Conservation (phyloP, 1,139 yeast species). For the Ogataea hybrid region DNA sequence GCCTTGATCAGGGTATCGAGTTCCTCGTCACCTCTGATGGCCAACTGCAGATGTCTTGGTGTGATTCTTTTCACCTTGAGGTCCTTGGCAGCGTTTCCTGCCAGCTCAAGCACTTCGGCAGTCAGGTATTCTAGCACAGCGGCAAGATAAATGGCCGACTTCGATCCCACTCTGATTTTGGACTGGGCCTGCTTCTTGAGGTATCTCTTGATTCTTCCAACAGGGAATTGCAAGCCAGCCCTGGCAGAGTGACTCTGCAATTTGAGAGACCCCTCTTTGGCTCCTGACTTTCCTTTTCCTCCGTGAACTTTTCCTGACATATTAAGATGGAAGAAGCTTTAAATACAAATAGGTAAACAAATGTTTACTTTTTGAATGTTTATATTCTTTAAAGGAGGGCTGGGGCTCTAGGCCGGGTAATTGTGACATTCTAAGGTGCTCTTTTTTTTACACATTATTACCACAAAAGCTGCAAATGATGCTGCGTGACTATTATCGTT, state of each 20-base stretch:
- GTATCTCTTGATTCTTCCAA: slow-evolving; percentile 97
- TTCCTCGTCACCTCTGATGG: slow-evolving; percentile 98
- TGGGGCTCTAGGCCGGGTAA: slow-evolving; percentile 5
- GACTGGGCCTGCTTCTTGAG: slow-evolving; percentile 89
- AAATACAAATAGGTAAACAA: slow-evolving; percentile 12
- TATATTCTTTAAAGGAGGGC: slow-evolving; percentile 5
- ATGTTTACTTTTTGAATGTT: slow-evolving; percentile 8
- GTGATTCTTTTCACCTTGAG: slow-evolving; percentile 98
- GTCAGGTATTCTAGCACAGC: slow-evolving; percentile 96
- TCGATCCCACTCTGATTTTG: slow-evolving; percentile 94
- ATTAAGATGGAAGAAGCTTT: slow-evolving; percentile 8
- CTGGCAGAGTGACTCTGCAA: slow-evolving; percentile 92
- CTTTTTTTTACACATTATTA: background rate
- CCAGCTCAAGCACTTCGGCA: slow-evolving; percentile 96
- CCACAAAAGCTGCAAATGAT: background rate
- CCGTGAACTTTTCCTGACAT: slow-evolving; percentile 99
- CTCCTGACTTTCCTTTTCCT: slow-evolving; percentile 92
- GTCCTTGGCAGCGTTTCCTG: slow-evolving; percentile 99
- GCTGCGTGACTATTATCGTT: background rate
- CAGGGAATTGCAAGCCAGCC: slow-evolving; percentile 98
- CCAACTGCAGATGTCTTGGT: slow-evolving; percentile 97
- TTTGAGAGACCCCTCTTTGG: slow-evolving; percentile 59
- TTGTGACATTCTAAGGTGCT: background rate
- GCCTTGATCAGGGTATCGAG: slow-evolving; percentile 94
- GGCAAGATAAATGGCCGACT: slow-evolving; percentile 72